Evolutionary conservation across 768 basidiomycete species (phyloP).

Genomic region (Astraeus odoratus): DNA sequence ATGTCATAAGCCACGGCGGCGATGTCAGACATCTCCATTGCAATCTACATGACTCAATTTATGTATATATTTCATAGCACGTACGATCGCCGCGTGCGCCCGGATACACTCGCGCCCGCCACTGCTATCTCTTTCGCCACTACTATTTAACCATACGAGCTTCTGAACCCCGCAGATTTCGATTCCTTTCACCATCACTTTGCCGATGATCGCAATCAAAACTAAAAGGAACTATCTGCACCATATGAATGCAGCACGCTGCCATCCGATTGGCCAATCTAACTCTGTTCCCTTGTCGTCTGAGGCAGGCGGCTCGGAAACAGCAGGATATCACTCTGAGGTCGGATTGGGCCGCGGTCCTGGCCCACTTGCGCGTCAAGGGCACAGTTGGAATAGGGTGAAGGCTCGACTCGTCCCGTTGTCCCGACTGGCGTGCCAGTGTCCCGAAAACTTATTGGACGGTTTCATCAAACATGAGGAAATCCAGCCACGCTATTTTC

Average conservation of each 20-base stretch:
- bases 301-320: too few relatives aligned
- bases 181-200: not conserved
- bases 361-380: too few relatives aligned
- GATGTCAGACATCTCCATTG: not conserved
- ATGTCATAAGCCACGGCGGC: not conserved
- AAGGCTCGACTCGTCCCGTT: not conserved
- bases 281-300: not conserved
- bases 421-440: conserved; percentile 1
- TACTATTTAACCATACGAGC: not conserved
- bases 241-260: not conserved
- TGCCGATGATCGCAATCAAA: conserved; percentile 6
- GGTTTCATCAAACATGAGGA: not conserved
- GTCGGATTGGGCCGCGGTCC: too few relatives aligned
- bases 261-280: not conserved
- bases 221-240: conserved; percentile 3
- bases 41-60: not conserved
- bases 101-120: not conserved
- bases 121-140: not conserved
- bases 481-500: not conserved
- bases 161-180: conserved; percentile 4
- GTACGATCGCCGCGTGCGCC: not conserved
- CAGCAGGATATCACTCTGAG: too few relatives aligned
- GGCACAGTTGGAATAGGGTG: not conserved
- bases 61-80: not conserved
- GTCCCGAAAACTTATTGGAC: not conserved